Evolutionary conservation across 768 basidiomycete species (phyloP).

Genomic region (Dentipellis fragilis): DNA sequence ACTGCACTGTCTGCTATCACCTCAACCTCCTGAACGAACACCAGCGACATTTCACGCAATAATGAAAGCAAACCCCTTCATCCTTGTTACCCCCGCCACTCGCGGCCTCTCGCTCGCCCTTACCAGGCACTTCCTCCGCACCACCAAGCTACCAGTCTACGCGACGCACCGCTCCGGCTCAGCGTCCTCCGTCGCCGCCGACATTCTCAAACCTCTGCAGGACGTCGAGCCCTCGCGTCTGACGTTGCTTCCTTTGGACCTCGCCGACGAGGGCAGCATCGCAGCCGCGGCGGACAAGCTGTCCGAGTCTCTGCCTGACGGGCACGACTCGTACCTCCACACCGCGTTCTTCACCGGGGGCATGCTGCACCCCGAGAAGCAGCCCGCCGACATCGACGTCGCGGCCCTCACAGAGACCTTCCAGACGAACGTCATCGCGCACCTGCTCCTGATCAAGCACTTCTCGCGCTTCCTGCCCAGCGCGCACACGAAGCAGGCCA

Average conservation of each 20-base stretch:
- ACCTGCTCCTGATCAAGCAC: constrained; percentile 52
- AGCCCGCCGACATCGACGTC: constrained; percentile 37
- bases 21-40: too few species aligned
- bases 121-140: constrained; percentile 40
- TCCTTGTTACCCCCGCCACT: constrained; percentile 44
- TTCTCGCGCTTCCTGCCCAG: constrained; percentile 48
- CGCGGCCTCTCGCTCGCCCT: constrained; percentile 48
- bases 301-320: constrained; percentile 22
- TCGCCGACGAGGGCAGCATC: constrained; percentile 42
- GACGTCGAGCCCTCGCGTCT: constrained; percentile 36
- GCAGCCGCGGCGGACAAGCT: constrained; percentile 35
- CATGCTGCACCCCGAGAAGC: constrained; percentile 19
- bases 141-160: constrained; percentile 41
- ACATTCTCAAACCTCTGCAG: constrained; percentile 32
- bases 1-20: too few species aligned
- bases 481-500: background rate
- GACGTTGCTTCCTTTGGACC: constrained; percentile 37
- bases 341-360: background rate
- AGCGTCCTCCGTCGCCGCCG: constrained; percentile 26
- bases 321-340: constrained; percentile 33
- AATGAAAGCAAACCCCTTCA: constrained; percentile 28
- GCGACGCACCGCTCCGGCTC: constrained; percentile 39
- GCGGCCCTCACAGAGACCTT: constrained; percentile 34
- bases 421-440: constrained; percentile 49
- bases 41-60: too few species aligned